Evolutionary conservation across 2,329 filamentous ascomycete genomes (phyloP), one percentile per base, ranked within the genome.

Genomic region (Emmonsiellopsis sp.): DNA sequence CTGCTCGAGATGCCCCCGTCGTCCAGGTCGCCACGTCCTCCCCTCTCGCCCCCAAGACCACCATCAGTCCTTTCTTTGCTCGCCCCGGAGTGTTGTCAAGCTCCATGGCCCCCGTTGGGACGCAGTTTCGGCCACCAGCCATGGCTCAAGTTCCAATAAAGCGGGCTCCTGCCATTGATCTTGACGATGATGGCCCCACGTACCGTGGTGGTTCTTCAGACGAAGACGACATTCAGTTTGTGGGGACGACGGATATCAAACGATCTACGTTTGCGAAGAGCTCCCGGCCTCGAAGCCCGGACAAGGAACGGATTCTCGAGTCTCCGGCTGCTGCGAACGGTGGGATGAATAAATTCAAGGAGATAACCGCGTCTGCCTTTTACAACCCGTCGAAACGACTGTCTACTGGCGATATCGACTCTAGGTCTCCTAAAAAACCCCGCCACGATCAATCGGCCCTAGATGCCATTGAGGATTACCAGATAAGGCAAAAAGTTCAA

Each of bases 21-120:
- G 75, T 96, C 53, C 91, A 95, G 68, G 91, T 96, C 2, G 84
- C 86, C 32, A 88, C 89, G n/a, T 96, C 91, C 2, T 96, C 92
- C 1, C 91, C 90, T 1, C 78, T 84, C 54, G 79, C 80, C 55
- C 69, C 74, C n/a, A 67, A 72, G 11, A 64, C 68, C 26, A 67
- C 73, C 37, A 68, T 72, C n/a, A 67, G 66, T 52, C 64, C 52
- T 54, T 59, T 61, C 55, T 59, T 53, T 45, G 61, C 20, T 35
- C 62, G 65, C 60, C 66, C 67, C 62, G 74, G 73, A 44, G 67
- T 76, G 34, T 63, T 85, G 43, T 80, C 79, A 20, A 83, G 76
- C 57, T 71, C 81, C 44, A 86, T 94, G 75, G 87, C 88, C 37
- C 87, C 89, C 31, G 79, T 83, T 45, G 87, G 89, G 6, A 94